Conservation (phyloP, 2,329 filamentous ascomycete genomes). For the Aspergillus brunneoviolaceus region DNA sequence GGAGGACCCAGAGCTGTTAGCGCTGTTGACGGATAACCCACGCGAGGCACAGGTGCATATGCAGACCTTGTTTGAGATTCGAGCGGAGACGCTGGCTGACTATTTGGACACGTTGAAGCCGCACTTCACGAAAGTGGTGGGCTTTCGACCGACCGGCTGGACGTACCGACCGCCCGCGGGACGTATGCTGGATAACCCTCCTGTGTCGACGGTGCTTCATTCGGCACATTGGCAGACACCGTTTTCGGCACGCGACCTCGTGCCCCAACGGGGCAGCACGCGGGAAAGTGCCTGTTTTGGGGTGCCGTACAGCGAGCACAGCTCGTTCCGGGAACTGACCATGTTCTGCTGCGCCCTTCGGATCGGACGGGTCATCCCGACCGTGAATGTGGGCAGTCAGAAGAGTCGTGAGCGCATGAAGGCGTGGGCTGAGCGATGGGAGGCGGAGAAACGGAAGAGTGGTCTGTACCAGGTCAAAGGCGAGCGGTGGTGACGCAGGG, state of each 20-base stretch:
- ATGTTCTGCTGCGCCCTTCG: conserved; percentile 86
- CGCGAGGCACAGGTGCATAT: conserved; percentile 92
- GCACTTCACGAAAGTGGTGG: conserved; percentile 81
- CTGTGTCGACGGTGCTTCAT: conserved; percentile 64
- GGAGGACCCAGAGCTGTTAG: conserved; percentile 77
- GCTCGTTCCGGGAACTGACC: conserved; percentile 88
- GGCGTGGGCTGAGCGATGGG: conserved; percentile 64
- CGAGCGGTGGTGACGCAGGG: conserved; percentile 14
- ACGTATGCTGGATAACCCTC: conserved; percentile 61
- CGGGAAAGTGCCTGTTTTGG: conserved; percentile 83
- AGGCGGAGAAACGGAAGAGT: conserved; percentile 61
- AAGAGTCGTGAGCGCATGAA: conserved; percentile 67
- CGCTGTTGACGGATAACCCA: conserved; percentile 76
- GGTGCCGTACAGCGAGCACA: conserved; percentile 95
- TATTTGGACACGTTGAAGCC: conserved; percentile 79
- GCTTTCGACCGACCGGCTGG: conserved; percentile 92
- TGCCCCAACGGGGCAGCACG: conserved; percentile 80
- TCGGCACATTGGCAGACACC: conserved; percentile 71
- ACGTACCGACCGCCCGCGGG: conserved; percentile 75
- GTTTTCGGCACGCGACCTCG: conserved; percentile 70
- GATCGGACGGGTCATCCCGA: conserved; percentile 88
- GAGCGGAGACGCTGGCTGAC: conserved; percentile 83
- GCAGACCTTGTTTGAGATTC: conserved; percentile 93
- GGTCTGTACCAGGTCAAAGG: conserved; percentile 54
- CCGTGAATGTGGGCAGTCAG: conserved; percentile 76